A percentile compares a stretch with the other conserved stretches of the same genome.
These are phyloP conservation scores for Phaeosphaeria sp. DNA, from an alignment of 2,329 filamentous ascomycete species.

Conservation along the genomic window DNA sequence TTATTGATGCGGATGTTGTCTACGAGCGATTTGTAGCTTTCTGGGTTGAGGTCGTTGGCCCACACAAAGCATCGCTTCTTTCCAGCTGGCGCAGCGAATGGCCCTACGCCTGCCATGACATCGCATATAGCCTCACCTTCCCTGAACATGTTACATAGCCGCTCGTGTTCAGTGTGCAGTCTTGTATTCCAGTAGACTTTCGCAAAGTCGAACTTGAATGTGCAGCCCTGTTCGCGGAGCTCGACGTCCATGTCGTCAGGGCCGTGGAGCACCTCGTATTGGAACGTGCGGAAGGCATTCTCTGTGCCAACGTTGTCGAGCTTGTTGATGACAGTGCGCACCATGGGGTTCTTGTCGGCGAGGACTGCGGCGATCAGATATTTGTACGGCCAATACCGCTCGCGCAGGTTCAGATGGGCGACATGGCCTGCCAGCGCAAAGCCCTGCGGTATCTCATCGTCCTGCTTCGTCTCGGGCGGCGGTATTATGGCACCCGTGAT, in stretches of 20 bases:
- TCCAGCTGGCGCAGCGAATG: constrained; percentile 90
- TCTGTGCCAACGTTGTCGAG: constrained; percentile 84
- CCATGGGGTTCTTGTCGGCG: constrained; percentile 82
- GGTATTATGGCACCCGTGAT: constrained; percentile 81
- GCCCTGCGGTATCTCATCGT: constrained; percentile 81
- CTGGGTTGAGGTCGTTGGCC: constrained; percentile 96
- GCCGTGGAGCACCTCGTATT: constrained; percentile 87
- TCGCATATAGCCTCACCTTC: constrained; percentile 91
- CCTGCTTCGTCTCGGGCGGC: constrained; percentile 71
- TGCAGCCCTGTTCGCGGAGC: constrained; percentile 80
- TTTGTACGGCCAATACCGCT: constrained; percentile 85
- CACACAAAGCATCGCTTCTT: constrained; percentile 91
- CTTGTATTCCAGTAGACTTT: constrained; percentile 99
- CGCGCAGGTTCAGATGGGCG: constrained; percentile 90
- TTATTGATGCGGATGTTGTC: constrained; percentile 80
- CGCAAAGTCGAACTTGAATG: constrained; percentile 91
- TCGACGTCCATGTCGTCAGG: constrained; percentile 83
- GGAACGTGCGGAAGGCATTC: constrained; percentile 89
- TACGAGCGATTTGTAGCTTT: constrained; percentile 76
- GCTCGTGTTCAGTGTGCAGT: constrained; percentile 85
- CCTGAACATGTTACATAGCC: constrained; percentile 77
- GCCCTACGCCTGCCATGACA: constrained; percentile 96
- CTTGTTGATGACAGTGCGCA: constrained; percentile 96
- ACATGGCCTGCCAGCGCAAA: constrained; percentile 92
- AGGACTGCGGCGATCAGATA: constrained; percentile 83